Base-by-base conservation (phyloP, 2,329 filamentous ascomycete genomes). In the Colletotrichum tamarilloi region DNA sequence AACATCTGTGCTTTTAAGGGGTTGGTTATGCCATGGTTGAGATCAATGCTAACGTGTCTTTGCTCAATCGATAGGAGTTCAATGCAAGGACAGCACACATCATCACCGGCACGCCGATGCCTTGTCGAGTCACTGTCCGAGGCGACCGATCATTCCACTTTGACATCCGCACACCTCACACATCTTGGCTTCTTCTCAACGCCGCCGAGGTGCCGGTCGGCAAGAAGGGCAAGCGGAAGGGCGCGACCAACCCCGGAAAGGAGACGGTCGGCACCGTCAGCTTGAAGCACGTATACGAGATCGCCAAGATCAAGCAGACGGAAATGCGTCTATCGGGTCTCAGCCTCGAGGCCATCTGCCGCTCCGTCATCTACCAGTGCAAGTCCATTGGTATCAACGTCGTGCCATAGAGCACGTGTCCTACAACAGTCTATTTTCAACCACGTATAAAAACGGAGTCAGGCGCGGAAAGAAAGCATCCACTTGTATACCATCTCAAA, bases 221-320 rank as follows among this genome's bases (percentile, higher is more conserved):
- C 68, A 95, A 92, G 80, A 94, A 96, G 82, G 92, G 92, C 79
- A 93, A 94, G 79, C 87, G 95, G 77, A 90, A 95, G 79, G 97
- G 95, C 14, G 94, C 95, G 0, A 88, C 87, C 79, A 93, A 91
- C 68, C 93, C 94, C 0, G 93, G 92, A 1, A 88, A 92, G 74
- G 94, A 97, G 77, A 91, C 86, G 8, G 90, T 97, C n/a, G 97
- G 96, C 71, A 93, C 90, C 4, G 89, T 99, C 68, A 97, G 93
- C 79, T 85, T 99, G 79, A 99, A 99, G 87, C 97, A 99, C 85
- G 87, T 99, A 26, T 98, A 95, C 85, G 96, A 98, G 86, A 98
- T 99, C 83, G 97, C 97, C 76, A 95, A 94, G 88, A 97, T 99
- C 80, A 99, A 99, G 89, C 93, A 94, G 77, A 86, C 89, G 66